These are phyloP conservation scores for Pythium scleroteichum DNA, from an alignment of 352 stramenopile species.

Conservation along the genomic window DNA sequence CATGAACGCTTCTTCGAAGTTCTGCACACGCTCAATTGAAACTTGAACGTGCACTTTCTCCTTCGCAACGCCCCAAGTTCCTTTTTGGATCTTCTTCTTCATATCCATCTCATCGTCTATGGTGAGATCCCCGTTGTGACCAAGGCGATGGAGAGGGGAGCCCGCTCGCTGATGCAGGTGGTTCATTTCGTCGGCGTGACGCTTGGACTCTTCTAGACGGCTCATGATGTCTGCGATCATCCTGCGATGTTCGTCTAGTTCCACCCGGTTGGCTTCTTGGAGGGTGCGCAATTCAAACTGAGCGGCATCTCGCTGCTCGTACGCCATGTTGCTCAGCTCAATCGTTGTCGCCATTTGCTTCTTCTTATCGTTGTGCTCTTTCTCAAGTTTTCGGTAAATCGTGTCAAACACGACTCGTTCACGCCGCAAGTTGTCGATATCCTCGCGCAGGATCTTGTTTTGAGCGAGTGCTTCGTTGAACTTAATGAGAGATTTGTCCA, in stretches of 20 bases:
- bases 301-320: conserved; percentile 94
- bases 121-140: conserved; percentile 42
- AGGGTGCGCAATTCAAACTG: conserved; percentile 92
- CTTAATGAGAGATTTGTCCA: conserved; percentile 97
- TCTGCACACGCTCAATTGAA: conserved; percentile 89
- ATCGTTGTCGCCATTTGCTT: conserved; percentile 95
- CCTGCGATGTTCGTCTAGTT: conserved; percentile 71
- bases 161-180: conserved; percentile 30
- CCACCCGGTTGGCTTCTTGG: conserved; percentile 89
- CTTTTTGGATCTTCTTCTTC: conserved; percentile 75
- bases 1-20: conserved; percentile 95
- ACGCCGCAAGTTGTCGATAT: conserved; percentile 93
- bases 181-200: conserved; percentile 37
- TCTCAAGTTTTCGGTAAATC: conserved; percentile 92
- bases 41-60: conserved; percentile 90
- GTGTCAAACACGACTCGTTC: conserved; percentile 95
- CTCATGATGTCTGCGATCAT: conserved; percentile 58
- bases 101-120: conserved; percentile 67
- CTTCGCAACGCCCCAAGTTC: conserved; percentile 79
- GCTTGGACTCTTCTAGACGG: conserved; percentile 61
- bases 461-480: conserved; percentile 95
- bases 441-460: conserved; percentile 90
- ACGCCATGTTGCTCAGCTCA: conserved; percentile 93
- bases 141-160: conserved; percentile 26
- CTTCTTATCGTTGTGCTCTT: conserved; percentile 94